phyloP scores from a whole-genome alignment of 495 filamentous ascomycete species.

The Penicillium soppii region DNA sequence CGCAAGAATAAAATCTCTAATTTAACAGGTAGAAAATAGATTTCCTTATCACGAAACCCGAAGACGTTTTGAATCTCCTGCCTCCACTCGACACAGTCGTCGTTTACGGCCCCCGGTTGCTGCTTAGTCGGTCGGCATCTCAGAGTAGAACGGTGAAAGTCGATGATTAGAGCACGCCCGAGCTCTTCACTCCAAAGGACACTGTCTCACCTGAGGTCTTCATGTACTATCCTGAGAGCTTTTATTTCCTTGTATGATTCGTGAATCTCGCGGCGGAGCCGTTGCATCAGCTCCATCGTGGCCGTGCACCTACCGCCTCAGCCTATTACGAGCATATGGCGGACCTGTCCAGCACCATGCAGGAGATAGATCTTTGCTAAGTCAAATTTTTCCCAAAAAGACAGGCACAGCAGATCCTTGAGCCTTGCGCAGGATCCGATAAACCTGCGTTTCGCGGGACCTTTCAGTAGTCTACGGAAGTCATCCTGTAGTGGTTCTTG shows the following conservation, averaged over 20 bases:
- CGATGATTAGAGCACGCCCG: constrained; percentile 28
- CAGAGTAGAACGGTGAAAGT: constrained; percentile 30
- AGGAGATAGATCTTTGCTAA: constrained; percentile 37
- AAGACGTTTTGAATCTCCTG: constrained; percentile 13
- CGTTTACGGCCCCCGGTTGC: constrained; percentile 8
- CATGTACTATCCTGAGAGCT: constrained; percentile 17
- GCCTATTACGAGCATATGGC: constrained; percentile 48
- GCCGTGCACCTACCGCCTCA: constrained; percentile 37
- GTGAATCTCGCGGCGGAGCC: constrained; percentile 4
- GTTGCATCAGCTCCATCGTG: not conserved
- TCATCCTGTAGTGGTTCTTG: not conserved
- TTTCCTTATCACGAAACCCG: constrained; percentile 1
- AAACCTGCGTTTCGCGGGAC: constrained; percentile 40
- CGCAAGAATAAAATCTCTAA: constrained; percentile 1
- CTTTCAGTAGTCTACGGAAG: not conserved
- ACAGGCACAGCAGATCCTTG: constrained; percentile 43
- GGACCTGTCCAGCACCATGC: constrained; percentile 37
- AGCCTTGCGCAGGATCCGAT: constrained; percentile 32
- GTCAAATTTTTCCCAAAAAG: constrained; percentile 45
- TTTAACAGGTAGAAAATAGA: not conserved
- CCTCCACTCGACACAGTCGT: constrained; percentile 11
- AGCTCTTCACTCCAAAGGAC: constrained; percentile 33
- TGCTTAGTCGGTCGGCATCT: constrained; percentile 3
- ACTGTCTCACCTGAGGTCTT: constrained; percentile 26
- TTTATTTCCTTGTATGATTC: constrained; percentile 20